Evolutionary conservation across 2,329 filamentous ascomycete genomes (phyloP), one percentile per base, ranked within the genome.

Genomic region (Chlorencoelia australis): DNA sequence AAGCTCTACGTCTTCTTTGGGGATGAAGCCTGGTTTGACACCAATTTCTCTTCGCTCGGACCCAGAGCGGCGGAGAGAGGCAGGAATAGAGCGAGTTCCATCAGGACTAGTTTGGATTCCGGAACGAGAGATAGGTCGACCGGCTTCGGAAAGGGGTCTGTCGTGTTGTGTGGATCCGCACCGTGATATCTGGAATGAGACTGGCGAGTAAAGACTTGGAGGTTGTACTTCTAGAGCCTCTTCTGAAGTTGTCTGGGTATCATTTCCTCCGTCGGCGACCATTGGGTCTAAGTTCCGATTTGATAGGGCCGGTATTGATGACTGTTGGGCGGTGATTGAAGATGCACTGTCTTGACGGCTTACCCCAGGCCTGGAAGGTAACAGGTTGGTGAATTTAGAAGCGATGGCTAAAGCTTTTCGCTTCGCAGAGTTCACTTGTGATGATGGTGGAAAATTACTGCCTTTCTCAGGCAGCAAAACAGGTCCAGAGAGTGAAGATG

Each of bases 1-100:
- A 30, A 91, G 67, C 54, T 94, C 84, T 45, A 94, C 79, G 60
- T 96, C 89, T 63, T 96, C 89, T 1, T 85, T 84, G 1, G 89
- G 89, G 13, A 78, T 75, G 62, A 94, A 96, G 40, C 89, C 89
- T 1, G 88, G 88, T 19, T 83, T 78, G 45, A 96, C 83, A 53
- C 82, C 81, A 55, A 94, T 94, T 51, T 93, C 87, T 53, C 82
- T 88, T 38, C 89, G 75, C 5, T 82, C 82, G 38, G 80, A 84
- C 40, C 88, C 89, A 55, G 95, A 87, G 18, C 87, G 65, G 39
- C 89, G 82, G 19, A 75, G 66, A 1, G 87, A 94, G 33, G 85
- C 73, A 14, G 89, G 89, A 41, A 96, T 94, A 49, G 83, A 78
- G 28, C 86, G 82, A 53, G 83, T 72, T 54, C 89, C 89, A 48